Conservation (phyloP, 331 rosid genomes). For the Malus hybrid region DNA sequence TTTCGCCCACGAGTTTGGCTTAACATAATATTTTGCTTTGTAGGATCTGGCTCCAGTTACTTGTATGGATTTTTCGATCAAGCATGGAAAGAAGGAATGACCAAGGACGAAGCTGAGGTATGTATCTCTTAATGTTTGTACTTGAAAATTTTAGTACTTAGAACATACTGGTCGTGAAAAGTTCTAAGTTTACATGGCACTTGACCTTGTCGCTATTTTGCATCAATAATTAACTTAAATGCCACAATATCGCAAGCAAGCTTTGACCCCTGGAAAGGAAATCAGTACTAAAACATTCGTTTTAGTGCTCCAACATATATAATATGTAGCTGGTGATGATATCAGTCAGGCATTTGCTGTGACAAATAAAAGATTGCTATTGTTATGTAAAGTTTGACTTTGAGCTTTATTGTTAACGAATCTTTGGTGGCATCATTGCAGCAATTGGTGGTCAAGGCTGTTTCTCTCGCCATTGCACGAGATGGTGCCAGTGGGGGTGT, state of each 20-base stretch:
- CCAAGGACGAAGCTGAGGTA: slow-evolving; percentile 97
- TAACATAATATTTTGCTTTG: not conserved
- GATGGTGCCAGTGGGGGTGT: slow-evolving; percentile 99
- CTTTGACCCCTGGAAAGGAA: not conserved
- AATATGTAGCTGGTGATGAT: not conserved
- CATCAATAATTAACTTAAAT: not conserved
- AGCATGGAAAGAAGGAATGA: slow-evolving; percentile 98
- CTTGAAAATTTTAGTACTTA: too few species aligned
- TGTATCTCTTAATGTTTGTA: slow-evolving; percentile 14
- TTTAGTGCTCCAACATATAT: not conserved
- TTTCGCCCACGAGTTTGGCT: not conserved
- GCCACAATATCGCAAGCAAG: not conserved
- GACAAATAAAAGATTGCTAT: not conserved
- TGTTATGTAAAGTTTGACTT: not conserved
- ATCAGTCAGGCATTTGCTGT: not conserved
- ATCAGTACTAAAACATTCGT: not conserved
- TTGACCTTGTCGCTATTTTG: not conserved
- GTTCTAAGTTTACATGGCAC: not conserved
- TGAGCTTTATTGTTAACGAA: slow-evolving; percentile 4
- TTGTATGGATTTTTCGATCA: slow-evolving; percentile 93
- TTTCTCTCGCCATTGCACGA: slow-evolving; percentile 92
- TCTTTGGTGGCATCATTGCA: slow-evolving; percentile 21
- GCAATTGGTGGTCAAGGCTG: slow-evolving; percentile 84
- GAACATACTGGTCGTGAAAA: not conserved
- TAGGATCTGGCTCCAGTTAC: slow-evolving; percentile 99